Evolutionary conservation across 1,284 basidiomycete genomes (phyloP), one percentile per base, ranked within the genome.

Genomic region (Ceratobasidium theobromae): DNA sequence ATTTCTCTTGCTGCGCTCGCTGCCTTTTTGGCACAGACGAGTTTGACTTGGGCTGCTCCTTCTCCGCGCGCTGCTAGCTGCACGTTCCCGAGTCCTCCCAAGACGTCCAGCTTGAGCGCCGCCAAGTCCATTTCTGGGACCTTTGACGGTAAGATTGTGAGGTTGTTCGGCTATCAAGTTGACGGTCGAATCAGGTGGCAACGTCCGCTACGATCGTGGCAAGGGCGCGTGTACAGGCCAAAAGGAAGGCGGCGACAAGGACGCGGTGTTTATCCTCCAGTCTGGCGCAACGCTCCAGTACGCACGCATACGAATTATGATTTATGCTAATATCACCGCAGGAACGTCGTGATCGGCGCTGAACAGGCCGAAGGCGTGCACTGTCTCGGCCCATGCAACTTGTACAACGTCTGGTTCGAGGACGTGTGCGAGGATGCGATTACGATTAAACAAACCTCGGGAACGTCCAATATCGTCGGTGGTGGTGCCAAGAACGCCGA

Each of bases 1-100:
- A 11, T 60, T 25, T 48, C 57, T 33, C 3, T 60, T n/a, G 46
- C 57, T 12, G 18, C 57, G 4, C 23, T 60, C 14, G 46, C 57
- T 49, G 57, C 46, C 23, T 51, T 60, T 51, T 40, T 62, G 14
- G 46, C 57, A 8, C 57, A 62, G 46, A 21, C 46, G 2, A 46
- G 33, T 40, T 33, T 62, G 35, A n/a, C n/a, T n/a, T n/a, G n/a
- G n/a, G 57, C 57, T 40, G 45, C 25, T 3, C 57, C 57, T n/a
- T 62, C 57, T 28, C 57, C 57, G n/a, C 54, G 38, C 38, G 54
- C 51, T 25, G 64, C 62, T 43, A 64, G 76, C 46, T 76, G 76
- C 60, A 73, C 73, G 30, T 79, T 76, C 67, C 78, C 78, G 1
- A 73, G 66, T 4, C 75, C 77, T 14, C 77, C 78, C 1, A 77